Evolutionary conservation across 352 stramenopile species (phyloP).

Genomic region (Globisporangium yorkense): DNA sequence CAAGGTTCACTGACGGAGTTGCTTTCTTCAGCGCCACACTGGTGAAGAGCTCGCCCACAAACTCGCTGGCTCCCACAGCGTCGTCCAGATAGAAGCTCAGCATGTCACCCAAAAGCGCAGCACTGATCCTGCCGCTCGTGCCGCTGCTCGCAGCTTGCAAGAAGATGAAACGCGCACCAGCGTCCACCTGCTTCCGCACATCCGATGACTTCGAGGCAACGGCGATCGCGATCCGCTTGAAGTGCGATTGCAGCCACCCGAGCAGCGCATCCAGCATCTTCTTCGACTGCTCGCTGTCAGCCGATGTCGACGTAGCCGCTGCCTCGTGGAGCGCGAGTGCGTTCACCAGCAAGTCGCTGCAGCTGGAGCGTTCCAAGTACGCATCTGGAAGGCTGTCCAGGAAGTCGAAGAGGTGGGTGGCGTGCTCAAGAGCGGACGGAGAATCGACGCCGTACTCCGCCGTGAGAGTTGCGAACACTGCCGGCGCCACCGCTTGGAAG

Average conservation of each 20-base stretch:
- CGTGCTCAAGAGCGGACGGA: background rate
- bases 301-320: background rate
- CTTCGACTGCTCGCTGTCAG: background rate
- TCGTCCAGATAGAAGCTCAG: conserved; percentile 25
- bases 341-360: conserved; percentile 13
- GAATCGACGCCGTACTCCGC: conserved; percentile 6
- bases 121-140: background rate
- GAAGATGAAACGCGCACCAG: conserved; percentile 10
- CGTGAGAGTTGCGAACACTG: conserved; percentile 26
- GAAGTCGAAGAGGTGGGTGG: conserved; percentile 21
- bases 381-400: conserved; percentile 23
- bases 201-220: background rate
- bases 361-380: conserved; percentile 24
- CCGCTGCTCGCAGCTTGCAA: background rate
- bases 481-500: conserved; percentile 33
- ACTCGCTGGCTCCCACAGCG: conserved; percentile 4
- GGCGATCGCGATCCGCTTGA: conserved; percentile 11
- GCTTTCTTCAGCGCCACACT: conserved; percentile 3
- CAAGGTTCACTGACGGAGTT: conserved; percentile 7
- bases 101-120: conserved; percentile 22
- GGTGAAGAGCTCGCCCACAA: conserved; percentile 31
- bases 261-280: conserved; percentile 6
- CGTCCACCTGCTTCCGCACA: conserved; percentile 4
- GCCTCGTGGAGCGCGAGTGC: conserved; percentile 7
- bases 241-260: conserved; percentile 13